Base-by-base conservation (phyloP, 2,329 filamentous ascomycete species). In the Decorospora gaudefroyi region DNA sequence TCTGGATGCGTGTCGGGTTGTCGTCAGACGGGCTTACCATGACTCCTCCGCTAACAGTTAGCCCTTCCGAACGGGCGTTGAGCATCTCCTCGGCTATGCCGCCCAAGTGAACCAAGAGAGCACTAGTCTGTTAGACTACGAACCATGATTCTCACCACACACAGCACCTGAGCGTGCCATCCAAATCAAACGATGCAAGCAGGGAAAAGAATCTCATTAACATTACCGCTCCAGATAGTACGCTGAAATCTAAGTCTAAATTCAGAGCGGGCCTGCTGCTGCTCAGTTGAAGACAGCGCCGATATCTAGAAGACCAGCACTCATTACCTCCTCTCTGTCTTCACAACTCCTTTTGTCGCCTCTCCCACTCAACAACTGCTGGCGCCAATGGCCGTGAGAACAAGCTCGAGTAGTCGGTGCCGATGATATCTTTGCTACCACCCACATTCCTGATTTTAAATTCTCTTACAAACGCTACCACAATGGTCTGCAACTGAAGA, bases 401-500 rank as follows among this genome's bases (percentile, higher is more conserved):
- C 51, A 78, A 44, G 52, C 60, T 62, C 49, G 78, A 77, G 72
- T 85, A 87, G 64, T 88, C 85, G 6, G 85, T 88, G 12, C 71
- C 85, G 31, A 87, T 79, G 25, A 93, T 78, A 22, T 79, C 80
- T 64, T 82, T 75, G 67, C 80, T 82, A n/a, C 87, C 86, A 59
- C 87, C 83, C 2, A 84, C 70, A 60, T 90, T 95, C 64, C 79
- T 78, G 69, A 96, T 82, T 75, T 89, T 92, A 76, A 96, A 88
- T 39, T 83, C 69, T 35, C 90, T 81, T 27, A 95, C 87, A 55
- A 91, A 75, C 46, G 84, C 84, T 36, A 85, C 89, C 9, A 86
- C 76, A 56, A 97, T 95, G 30, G 89, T 90, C 68, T 91, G 86
- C 51, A 97, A 78, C 74, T 97, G 92, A 45, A 95, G 79, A 68